Percentiles rank a stretch among this genome's conserved stretches.
Conservation (phyloP, 805 yeast genomes). For the Priceomyces fermenticarens region DNA sequence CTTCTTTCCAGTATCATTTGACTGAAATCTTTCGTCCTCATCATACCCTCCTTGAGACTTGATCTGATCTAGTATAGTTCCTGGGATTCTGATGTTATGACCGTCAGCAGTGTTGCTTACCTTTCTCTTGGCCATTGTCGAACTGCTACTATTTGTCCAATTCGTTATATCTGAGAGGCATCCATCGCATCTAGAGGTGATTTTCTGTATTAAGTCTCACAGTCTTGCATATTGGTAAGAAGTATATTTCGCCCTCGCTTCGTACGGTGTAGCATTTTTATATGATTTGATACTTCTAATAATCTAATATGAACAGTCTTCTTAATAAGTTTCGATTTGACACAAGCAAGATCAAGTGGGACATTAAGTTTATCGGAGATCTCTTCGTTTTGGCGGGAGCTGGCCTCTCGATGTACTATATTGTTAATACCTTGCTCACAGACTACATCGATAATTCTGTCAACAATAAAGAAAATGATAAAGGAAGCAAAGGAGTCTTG, state of each 20-base stretch:
- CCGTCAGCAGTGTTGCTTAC: slow-evolving; percentile 11
- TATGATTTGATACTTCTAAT: not conserved
- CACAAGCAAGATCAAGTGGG: slow-evolving; percentile 35
- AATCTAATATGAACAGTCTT: slow-evolving; percentile 1
- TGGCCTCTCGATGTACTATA: slow-evolving; percentile 66
- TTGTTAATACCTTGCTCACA: slow-evolving; percentile 42
- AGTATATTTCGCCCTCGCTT: slow-evolving; percentile 2
- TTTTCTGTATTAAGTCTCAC: not conserved
- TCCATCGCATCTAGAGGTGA: no score
- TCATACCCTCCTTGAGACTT: slow-evolving; percentile 42
- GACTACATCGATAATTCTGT: slow-evolving; percentile 31
- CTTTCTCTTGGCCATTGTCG: slow-evolving; percentile 1
- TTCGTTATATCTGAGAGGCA: not conserved
- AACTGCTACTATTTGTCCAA: not conserved
- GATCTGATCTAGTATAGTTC: slow-evolving; percentile 51
- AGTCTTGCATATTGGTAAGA: not conserved
- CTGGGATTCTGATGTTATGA: slow-evolving; percentile 57
- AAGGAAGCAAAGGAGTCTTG: slow-evolving; percentile 48
- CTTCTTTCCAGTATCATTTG: slow-evolving; percentile 15
- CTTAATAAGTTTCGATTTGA: slow-evolving; percentile 36
- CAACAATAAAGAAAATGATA: slow-evolving; percentile 59
- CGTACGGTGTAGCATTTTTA: not conserved
- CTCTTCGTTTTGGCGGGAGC: slow-evolving; percentile 51
- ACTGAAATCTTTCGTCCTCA: slow-evolving; percentile 24
- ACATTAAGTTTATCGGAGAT: slow-evolving; percentile 41